Evolutionary conservation across 208 protist species (phyloP).

Genomic region (Crithidia sp.): DNA sequence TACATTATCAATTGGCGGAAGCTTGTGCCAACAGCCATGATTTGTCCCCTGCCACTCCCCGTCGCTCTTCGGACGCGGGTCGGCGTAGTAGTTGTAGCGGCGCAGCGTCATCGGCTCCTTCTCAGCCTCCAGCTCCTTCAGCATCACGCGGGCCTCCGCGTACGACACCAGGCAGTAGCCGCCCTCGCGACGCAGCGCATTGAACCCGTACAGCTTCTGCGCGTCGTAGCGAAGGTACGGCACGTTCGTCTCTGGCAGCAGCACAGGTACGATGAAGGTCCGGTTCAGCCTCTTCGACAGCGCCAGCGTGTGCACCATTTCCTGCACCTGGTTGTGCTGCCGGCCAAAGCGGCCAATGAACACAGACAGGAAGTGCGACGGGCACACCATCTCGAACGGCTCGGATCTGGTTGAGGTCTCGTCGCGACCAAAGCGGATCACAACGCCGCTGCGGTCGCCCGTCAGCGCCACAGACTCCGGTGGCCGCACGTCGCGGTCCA

Average conservation of each 20-base stretch:
- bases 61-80: not conserved
- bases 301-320: conserved; percentile 15
- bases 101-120: not conserved
- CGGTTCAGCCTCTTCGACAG: conserved; percentile 9
- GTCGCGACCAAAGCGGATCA: conserved; percentile 8
- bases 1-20: not conserved
- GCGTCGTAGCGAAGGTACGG: conserved; percentile 3
- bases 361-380: conserved; percentile 16
- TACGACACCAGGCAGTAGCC: conserved; percentile 20
- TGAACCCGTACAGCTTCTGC: conserved; percentile 22
- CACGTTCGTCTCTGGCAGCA: conserved; percentile 1
- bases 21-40: not conserved
- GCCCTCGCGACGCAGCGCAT: conserved; percentile 21
- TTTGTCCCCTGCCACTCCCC: not conserved
- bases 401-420: not conserved
- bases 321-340: conserved; percentile 26
- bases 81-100: conserved; percentile 11
- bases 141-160: conserved; percentile 13
- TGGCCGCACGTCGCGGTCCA: conserved; percentile 12
- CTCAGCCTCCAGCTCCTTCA: conserved; percentile 3
- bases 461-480: conserved; percentile 2
- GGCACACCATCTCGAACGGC: conserved; percentile 6
- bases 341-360: conserved; percentile 21
- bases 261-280: conserved; percentile 12
- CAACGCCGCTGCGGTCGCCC: not conserved